Base-by-base conservation (phyloP, 2,329 filamentous ascomycete genomes). In the Pestalotiopsis sp. region DNA sequence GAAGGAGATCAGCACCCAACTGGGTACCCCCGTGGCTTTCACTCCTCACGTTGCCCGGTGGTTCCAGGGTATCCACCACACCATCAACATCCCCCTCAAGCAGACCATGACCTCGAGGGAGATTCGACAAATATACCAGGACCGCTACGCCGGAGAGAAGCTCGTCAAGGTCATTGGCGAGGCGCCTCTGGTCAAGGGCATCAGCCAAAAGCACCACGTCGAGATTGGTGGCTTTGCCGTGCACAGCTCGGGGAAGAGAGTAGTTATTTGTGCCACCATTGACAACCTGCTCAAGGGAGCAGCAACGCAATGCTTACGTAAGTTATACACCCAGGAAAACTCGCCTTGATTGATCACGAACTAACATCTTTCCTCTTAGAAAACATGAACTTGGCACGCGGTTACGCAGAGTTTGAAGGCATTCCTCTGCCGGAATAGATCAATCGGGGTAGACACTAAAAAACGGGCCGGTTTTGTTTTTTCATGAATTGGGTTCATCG, bases 181-280 rank as follows among this genome's bases (percentile, higher is more conserved):
- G 80, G 88, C 93, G 0, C 96, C 95, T 3, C 84, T 91, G 12
- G 95, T 98, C 68, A 97, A 94, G 83, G 85, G 90, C 74, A 98
- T 98, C 75, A 89, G 89, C 74, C 90, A 92, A 72, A 93, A 92
- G 83, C 95, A 98, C 79, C 92, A 93, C 25, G 92, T 97, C 3
- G 95, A 98, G 83, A 94, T 99, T 80, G 96, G 96, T 69, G 95
- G 93, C 0, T 98, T 98, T 76, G 94, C 93, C n/a, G 94, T 98
- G 52, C 92, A 98, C 82, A 93, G 89, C 74, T 90, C 89, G 25
- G 95, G 95, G 68, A 96, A 94, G 88, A 88, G 96, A 65, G 95
- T 97, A 0, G 95, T 98, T n/a, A 89, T 98, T 71, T 97, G 95
- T 78, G 93, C 92, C 20, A 97, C 93, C 2, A 97, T 98, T 76